Evolutionary conservation across 2,329 filamentous ascomycete genomes (phyloP).

Genomic region (Venturia pyrina): DNA sequence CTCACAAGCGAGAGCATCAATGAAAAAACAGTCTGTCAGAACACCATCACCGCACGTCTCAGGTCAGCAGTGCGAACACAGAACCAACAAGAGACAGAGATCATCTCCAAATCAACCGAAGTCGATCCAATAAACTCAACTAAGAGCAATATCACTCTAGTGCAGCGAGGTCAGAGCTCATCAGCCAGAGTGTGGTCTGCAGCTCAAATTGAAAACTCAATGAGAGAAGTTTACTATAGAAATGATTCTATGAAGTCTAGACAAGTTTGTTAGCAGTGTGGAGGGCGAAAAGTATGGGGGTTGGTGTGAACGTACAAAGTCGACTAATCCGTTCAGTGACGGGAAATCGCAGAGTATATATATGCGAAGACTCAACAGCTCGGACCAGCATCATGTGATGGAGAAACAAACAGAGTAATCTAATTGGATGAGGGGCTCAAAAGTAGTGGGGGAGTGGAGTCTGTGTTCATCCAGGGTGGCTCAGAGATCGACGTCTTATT

Average conservation of each 20-base stretch:
- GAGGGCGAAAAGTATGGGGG: not conserved
- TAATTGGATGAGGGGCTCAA: too few relatives aligned
- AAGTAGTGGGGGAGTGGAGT: too few relatives aligned
- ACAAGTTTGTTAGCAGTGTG: not conserved
- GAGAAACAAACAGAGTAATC: too few relatives aligned
- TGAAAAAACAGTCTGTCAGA: conserved; percentile 61
- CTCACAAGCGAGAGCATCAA: conserved; percentile 7
- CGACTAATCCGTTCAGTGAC: not conserved
- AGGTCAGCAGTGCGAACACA: conserved; percentile 64
- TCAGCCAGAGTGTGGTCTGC: conserved; percentile 92
- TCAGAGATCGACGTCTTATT: too few relatives aligned
- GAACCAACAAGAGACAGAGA: conserved; percentile 69
- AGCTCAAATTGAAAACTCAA: conserved; percentile 88
- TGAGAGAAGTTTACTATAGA: conserved; percentile 94
- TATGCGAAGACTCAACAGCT: too few relatives aligned
- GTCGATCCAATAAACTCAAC: conserved; percentile 35
- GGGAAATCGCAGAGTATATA: too few relatives aligned
- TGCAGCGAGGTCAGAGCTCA: conserved; percentile 71
- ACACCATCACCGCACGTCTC: conserved; percentile 79
- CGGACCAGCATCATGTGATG: too few relatives aligned
- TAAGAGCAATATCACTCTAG: conserved; percentile 68
- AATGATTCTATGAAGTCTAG: conserved; percentile 63
- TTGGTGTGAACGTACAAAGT: not conserved
- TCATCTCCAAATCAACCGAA: conserved; percentile 92
- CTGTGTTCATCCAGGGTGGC: too few relatives aligned